A percentile compares a stretch with the other conserved stretches of the same genome.
Conservation (phyloP, 306 rosid species). For the Vicia faba region DNA sequence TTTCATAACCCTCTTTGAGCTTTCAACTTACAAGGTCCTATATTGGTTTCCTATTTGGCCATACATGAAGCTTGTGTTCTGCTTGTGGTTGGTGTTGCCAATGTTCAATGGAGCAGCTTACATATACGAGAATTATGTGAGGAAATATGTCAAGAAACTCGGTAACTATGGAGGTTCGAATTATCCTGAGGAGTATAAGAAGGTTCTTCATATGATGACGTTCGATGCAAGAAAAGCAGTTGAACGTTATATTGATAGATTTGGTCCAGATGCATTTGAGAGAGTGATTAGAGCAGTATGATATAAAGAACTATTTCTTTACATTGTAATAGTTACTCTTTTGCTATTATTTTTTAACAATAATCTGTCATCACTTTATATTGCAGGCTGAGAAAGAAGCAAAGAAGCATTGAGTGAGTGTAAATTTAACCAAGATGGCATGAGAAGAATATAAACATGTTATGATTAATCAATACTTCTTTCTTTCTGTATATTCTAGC, state of each 20-base stretch:
- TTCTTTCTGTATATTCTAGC: not conserved
- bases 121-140: slow-evolving; percentile 69
- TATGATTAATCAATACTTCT: not conserved
- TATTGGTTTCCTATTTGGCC: slow-evolving; percentile 91
- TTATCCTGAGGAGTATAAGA: slow-evolving; percentile 59
- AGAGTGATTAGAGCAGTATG: slow-evolving; percentile 70
- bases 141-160: slow-evolving; percentile 60
- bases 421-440: slow-evolving; percentile 1
- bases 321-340: not conserved
- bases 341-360: slow-evolving; percentile 1
- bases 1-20: slow-evolving; percentile 73
- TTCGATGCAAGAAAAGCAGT: slow-evolving; percentile 79
- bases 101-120: slow-evolving; percentile 91
- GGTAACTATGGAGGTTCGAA: slow-evolving; percentile 40
- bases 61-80: slow-evolving; percentile 68
- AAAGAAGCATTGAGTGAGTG: slow-evolving; percentile 59
- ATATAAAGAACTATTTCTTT: slow-evolving; percentile 1
- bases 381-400: slow-evolving; percentile 91
- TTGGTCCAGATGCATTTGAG: slow-evolving; percentile 77
- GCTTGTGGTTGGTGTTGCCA: slow-evolving; percentile 88
- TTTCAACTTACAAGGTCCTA: slow-evolving; percentile 64
- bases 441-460: slow-evolving; percentile 13
- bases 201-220: slow-evolving; percentile 79
- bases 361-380: slow-evolving; percentile 7
- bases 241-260: slow-evolving; percentile 63